These are phyloP conservation scores for Firmiana major DNA, from an alignment of 345 rosid species.

Conservation along the genomic window DNA sequence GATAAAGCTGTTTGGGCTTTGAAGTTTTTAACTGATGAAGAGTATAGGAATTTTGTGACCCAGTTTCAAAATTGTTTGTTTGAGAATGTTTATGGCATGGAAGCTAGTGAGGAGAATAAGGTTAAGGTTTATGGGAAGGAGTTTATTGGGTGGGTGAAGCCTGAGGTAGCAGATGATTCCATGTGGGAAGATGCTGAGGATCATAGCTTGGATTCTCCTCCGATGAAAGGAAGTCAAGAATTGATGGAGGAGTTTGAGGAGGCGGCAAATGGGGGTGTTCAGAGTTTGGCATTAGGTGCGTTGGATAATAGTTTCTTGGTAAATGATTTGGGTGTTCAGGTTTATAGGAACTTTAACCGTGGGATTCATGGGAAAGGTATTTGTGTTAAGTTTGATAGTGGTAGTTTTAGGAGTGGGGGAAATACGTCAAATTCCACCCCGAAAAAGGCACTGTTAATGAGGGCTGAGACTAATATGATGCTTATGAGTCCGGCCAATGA, in stretches of 20 bases:
- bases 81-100: constrained; percentile 73
- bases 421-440: constrained; percentile 45
- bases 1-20: constrained; percentile 83
- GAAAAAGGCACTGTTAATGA: constrained; percentile 83
- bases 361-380: constrained; percentile 87
- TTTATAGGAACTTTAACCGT: constrained; percentile 58
- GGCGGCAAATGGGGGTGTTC: constrained; percentile 87
- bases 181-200: constrained; percentile 92
- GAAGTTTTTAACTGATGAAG: constrained; percentile 64
- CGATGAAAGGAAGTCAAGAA: constrained; percentile 31
- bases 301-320: constrained; percentile 90
- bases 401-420: constrained; percentile 25
- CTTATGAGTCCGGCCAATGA: constrained; percentile 80
- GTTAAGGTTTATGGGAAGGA: constrained; percentile 82
- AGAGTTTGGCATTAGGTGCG: constrained; percentile 80
- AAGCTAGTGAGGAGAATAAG: constrained; percentile 65
- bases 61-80: constrained; percentile 72
- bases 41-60: constrained; percentile 58
- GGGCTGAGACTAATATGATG: constrained; percentile 96
- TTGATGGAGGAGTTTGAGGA: constrained; percentile 86
- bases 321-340: constrained; percentile 82
- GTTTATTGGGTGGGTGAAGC: constrained; percentile 84
- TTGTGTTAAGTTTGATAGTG: constrained; percentile 54
- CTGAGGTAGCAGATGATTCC: constrained; percentile 84
- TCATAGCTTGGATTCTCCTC: constrained; percentile 27